Evolutionary conservation across 176 grass and related monocot species (phyloP).

Genomic region (Aegilops sharonensis): DNA sequence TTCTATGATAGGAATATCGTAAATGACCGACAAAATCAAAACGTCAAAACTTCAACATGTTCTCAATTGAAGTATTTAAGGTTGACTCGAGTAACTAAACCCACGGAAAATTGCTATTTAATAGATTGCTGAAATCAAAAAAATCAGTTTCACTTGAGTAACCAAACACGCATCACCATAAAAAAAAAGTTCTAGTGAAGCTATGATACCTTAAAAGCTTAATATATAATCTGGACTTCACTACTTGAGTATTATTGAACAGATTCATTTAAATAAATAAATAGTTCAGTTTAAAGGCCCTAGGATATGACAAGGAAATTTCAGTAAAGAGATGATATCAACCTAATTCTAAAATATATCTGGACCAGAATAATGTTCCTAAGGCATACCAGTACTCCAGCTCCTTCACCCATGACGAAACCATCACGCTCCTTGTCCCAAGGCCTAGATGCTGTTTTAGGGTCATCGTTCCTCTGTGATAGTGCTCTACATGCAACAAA

Average conservation of each 20-base stretch:
- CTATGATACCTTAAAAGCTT: not conserved
- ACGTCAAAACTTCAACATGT: not conserved
- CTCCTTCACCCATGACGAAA: slow-evolving; percentile 99
- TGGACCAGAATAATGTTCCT: slow-evolving; percentile 14
- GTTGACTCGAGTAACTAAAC: not conserved
- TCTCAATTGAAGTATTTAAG: not conserved
- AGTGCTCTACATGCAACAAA: slow-evolving; percentile 97
- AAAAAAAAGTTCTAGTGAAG: not conserved
- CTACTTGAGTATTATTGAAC: not conserved
- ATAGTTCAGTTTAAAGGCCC: not conserved
- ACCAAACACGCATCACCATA: not conserved
- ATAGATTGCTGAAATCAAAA: not conserved
- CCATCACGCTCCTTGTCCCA: slow-evolving; percentile 97
- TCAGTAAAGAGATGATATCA: not conserved
- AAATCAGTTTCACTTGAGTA: not conserved
- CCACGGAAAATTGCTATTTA: not conserved
- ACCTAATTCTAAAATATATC: slow-evolving; percentile 10
- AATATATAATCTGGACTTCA: not conserved
- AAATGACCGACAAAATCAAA: not conserved
- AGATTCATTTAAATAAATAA: not conserved
- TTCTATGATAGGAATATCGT: not conserved
- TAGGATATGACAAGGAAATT: not conserved
- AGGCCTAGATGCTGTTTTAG: slow-evolving; percentile 96
- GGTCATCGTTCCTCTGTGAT: slow-evolving; percentile 98
- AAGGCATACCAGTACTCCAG: slow-evolving; percentile 77